Conservation (phyloP, 768 basidiomycete species). For the Calocera cornea region DNA sequence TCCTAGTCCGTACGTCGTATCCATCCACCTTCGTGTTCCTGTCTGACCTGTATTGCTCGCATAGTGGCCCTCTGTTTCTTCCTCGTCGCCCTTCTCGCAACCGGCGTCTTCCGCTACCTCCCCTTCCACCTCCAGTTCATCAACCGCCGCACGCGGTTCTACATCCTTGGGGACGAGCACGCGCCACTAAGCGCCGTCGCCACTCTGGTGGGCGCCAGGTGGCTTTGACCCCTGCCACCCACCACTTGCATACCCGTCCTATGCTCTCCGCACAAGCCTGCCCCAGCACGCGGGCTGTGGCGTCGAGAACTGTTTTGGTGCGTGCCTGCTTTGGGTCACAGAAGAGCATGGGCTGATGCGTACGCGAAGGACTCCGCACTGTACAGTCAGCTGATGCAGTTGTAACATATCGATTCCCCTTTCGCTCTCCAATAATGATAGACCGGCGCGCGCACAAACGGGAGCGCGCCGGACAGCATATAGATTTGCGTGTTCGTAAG, state of each 20-base stretch:
- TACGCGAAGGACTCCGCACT: neutral
- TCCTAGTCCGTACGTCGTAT: constrained; percentile 39
- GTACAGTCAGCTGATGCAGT: neutral
- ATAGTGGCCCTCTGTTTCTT: constrained; percentile 32
- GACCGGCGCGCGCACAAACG: too few relatives aligned
- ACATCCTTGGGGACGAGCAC: constrained; percentile 42
- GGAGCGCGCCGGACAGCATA: too few relatives aligned
- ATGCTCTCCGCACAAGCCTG: neutral
- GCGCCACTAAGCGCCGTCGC: neutral
- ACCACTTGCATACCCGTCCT: neutral
- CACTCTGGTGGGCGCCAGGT: neutral
- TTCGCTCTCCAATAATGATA: too few relatives aligned
- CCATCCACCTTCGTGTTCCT: constrained; percentile 5
- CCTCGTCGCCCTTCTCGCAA: constrained; percentile 34
- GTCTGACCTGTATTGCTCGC: neutral
- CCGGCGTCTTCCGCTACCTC: constrained; percentile 42
- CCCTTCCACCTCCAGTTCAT: constrained; percentile 45
- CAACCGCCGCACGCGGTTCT: constrained; percentile 43
- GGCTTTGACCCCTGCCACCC: neutral
- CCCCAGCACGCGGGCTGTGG: too few relatives aligned
- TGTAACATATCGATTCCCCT: too few relatives aligned
- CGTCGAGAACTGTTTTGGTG: too few relatives aligned
- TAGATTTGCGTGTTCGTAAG: too few relatives aligned
- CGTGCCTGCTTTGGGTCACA: too few relatives aligned
- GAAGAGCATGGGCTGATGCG: too few relatives aligned